Evolutionary conservation across 192 early-diverging fungal species (phyloP).

Genomic region (Phycomyces blakesleeanus): DNA sequence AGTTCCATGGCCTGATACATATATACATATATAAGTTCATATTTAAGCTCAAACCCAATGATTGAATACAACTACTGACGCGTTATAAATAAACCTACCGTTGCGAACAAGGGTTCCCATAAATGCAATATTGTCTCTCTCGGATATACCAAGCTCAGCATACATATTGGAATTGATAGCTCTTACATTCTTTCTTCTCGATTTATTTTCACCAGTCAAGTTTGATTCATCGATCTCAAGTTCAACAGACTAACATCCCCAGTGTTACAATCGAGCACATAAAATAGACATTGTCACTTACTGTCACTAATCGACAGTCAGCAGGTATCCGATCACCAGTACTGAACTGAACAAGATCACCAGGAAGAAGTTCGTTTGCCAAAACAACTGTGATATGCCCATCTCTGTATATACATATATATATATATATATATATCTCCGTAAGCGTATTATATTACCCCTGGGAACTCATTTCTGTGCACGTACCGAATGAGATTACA

Average conservation of each 20-base stretch:
- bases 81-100: slow-evolving; percentile 39
- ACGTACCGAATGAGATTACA: slow-evolving; percentile 75
- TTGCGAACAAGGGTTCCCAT: slow-evolving; percentile 92
- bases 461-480: background rate
- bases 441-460: no score
- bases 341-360: slow-evolving; percentile 83
- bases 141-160: slow-evolving; percentile 59
- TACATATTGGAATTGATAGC: slow-evolving; percentile 39
- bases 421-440: no score
- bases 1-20: slow-evolving; percentile 62
- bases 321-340: slow-evolving; percentile 94
- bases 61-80: background rate
- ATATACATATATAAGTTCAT: background rate
- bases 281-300: slow-evolving; percentile 17
- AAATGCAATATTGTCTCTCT: slow-evolving; percentile 85
- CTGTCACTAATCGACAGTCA: slow-evolving; percentile 75
- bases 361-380: slow-evolving; percentile 85
- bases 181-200: slow-evolving; percentile 64
- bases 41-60: background rate
- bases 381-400: slow-evolving; percentile 52
- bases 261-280: background rate
- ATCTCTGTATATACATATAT: no score
- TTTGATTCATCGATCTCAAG: slow-evolving; percentile 91
- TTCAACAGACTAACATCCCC: slow-evolving; percentile 54
- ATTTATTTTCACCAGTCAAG: slow-evolving; percentile 84